Evolutionary conservation across 257 asterid species (phyloP).

Genomic region (Penstemon davidsonii): DNA sequence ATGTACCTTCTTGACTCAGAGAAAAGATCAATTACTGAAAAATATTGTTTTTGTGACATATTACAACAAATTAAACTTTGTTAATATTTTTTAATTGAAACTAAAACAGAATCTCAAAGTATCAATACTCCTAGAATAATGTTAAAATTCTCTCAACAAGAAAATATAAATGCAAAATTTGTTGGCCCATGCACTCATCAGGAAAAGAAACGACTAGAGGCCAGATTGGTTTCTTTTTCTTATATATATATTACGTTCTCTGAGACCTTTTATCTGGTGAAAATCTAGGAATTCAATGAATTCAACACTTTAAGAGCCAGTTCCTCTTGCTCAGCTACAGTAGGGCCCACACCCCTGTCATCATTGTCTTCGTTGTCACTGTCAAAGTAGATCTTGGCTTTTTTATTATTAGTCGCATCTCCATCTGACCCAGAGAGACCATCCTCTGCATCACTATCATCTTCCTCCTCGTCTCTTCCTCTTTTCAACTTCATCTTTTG

Average conservation of each 20-base stretch:
- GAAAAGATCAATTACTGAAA: too few relatives aligned
- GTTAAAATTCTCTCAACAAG: neutral
- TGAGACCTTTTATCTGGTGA: neutral
- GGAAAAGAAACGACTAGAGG: slow-evolving; percentile 3
- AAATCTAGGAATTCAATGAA: slow-evolving; percentile 61
- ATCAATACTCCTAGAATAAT: neutral
- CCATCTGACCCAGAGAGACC: slow-evolving; percentile 43
- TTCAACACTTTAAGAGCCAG: slow-evolving; percentile 79
- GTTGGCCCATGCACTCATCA: slow-evolving; percentile 13
- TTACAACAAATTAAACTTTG: too few relatives aligned
- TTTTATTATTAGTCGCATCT: slow-evolving; percentile 49
- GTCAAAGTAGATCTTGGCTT: slow-evolving; percentile 55
- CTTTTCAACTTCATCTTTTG: slow-evolving; percentile 74
- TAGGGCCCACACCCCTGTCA: slow-evolving; percentile 33
- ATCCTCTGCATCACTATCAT: slow-evolving; percentile 34
- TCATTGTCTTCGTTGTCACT: slow-evolving; percentile 51
- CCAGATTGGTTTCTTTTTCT: neutral
- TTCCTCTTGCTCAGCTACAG: slow-evolving; percentile 86
- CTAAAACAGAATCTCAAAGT: neutral
- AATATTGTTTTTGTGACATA: too few relatives aligned
- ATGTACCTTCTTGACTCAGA: too few relatives aligned
- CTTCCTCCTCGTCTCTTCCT: slow-evolving; percentile 48
- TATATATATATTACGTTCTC: neutral
- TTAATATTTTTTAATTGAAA: too few relatives aligned
- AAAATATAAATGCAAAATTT: slow-evolving; percentile 19